phyloP scores from a whole-genome alignment of 1,284 basidiomycete species.

The Cutaneotrichosporon dermatis region DNA sequence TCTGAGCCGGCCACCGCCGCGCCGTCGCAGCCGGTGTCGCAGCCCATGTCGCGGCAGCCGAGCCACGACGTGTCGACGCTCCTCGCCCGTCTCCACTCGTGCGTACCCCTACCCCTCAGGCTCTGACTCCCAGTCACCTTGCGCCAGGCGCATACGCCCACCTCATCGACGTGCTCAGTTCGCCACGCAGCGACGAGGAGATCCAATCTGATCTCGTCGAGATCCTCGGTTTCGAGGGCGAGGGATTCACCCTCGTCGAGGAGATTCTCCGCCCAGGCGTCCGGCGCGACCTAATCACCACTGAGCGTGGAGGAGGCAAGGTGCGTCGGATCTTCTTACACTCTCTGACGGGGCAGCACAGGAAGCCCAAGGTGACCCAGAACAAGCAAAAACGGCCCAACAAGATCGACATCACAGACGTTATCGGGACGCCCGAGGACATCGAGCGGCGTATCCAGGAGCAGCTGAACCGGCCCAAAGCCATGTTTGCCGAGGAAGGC shows the following conservation, averaged over 20 bases:
- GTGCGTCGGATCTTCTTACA: conserved; percentile 5
- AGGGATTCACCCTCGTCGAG: conserved; percentile 47
- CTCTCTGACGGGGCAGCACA: background rate
- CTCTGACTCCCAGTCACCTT: conserved; percentile 11
- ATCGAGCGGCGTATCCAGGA: conserved; percentile 37
- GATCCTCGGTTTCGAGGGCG: conserved; percentile 76
- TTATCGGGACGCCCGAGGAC: conserved; percentile 37
- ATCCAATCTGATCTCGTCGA: conserved; percentile 75
- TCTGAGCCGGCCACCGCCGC: background rate
- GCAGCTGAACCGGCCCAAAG: conserved; percentile 35
- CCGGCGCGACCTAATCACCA: conserved; percentile 23
- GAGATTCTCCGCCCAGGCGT: conserved; percentile 34
- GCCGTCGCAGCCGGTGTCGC: background rate
- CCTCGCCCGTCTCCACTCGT: conserved; percentile 10
- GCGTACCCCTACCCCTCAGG: background rate
- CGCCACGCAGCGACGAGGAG: conserved; percentile 56
- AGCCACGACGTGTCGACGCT: conserved; percentile 3
- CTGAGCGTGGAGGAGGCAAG: conserved; percentile 10
- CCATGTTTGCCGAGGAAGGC: conserved; percentile 36
- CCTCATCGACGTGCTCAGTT: conserved; percentile 36
- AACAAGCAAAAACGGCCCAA: conserved; percentile 10
- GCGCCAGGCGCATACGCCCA: conserved; percentile 27
- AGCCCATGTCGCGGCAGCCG: background rate
- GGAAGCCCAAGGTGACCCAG: background rate
- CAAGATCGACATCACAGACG: conserved; percentile 36